Conservation (phyloP, 1,284 basidiomycete species). For the Heterobasidion parviporum region DNA sequence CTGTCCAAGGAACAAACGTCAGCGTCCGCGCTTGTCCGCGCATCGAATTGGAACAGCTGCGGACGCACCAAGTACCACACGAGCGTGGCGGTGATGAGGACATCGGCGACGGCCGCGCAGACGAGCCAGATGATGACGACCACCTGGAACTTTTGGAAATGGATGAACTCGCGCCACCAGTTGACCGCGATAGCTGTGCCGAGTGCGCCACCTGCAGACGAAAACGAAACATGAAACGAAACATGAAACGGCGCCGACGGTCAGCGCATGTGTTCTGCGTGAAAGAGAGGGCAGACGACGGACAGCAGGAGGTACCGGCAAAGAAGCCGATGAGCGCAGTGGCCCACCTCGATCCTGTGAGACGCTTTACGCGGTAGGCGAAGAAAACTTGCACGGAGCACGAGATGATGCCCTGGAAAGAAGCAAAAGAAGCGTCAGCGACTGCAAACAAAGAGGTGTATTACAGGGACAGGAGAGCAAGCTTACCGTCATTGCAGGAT, state of each 20-base stretch:
- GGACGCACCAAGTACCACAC: conserved; percentile 24
- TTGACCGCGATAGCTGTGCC: conserved; percentile 27
- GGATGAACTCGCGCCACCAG: conserved; percentile 23
- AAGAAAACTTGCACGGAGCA: conserved; percentile 27
- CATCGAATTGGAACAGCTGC: not conserved
- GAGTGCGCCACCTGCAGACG: conserved; percentile 20
- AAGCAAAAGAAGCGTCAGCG: not conserved
- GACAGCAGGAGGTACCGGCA: conserved; percentile 7
- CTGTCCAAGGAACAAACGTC: conserved; percentile 14
- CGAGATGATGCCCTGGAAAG: conserved; percentile 17
- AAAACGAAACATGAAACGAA: too few relatives aligned
- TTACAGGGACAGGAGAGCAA: not conserved
- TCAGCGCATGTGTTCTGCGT: not conserved
- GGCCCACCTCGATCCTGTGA: conserved; percentile 16
- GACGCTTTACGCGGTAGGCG: conserved; percentile 24
- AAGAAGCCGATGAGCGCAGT: conserved; percentile 12
- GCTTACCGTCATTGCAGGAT: conserved; percentile 3
- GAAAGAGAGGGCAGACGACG: not conserved
- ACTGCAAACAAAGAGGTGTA: too few relatives aligned
- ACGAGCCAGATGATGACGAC: conserved; percentile 29
- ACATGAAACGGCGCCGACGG: too few relatives aligned
- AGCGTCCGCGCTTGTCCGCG: not conserved
- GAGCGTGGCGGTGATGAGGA: conserved; percentile 21
- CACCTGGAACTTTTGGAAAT: conserved; percentile 27
- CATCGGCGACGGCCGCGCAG: conserved; percentile 23